These are phyloP conservation scores for Chaetomium strumarium DNA, from an alignment of 2,329 filamentous ascomycete species.

Conservation along the genomic window DNA sequence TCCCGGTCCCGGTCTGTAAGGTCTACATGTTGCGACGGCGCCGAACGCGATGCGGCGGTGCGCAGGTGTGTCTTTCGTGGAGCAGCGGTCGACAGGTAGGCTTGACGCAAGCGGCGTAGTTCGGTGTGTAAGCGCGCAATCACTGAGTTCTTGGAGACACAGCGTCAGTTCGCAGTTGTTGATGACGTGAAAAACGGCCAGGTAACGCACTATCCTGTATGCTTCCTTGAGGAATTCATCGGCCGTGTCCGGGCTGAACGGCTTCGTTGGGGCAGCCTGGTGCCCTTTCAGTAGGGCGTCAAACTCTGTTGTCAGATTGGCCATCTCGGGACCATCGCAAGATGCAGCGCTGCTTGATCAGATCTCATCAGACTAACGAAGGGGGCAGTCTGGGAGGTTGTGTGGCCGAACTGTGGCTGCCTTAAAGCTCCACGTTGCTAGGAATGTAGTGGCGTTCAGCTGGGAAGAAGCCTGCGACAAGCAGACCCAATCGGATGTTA, in stretches of 20 bases:
- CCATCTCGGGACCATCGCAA: constrained; percentile 33
- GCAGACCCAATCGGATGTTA: too few species aligned
- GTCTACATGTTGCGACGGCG: constrained; percentile 39
- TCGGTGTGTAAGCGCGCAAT: constrained; percentile 75
- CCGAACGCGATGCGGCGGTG: constrained; percentile 34
- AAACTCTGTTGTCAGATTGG: constrained; percentile 62
- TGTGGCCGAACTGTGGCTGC: too few species aligned
- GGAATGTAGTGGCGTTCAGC: too few species aligned
- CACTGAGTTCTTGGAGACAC: constrained; percentile 63
- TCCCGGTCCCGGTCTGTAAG: constrained; percentile 80
- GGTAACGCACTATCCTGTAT: constrained; percentile 69
- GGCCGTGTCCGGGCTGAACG: constrained; percentile 48
- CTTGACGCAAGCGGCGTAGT: constrained; percentile 75
- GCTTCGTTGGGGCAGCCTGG: constrained; percentile 44
- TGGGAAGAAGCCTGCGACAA: too few species aligned
- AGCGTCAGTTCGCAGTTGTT: not conserved
- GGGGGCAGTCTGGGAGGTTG: not conserved
- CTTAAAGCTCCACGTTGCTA: too few species aligned
- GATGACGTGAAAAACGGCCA: not conserved
- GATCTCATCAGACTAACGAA: not conserved
- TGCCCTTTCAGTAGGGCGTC: constrained; percentile 60
- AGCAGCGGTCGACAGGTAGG: constrained; percentile 80
- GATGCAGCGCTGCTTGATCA: not conserved
- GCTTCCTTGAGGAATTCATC: constrained; percentile 92
- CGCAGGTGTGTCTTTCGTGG: constrained; percentile 52